phyloP scores from a whole-genome alignment of 768 basidiomycete genomes.

The Termitomyces titanicus region DNA sequence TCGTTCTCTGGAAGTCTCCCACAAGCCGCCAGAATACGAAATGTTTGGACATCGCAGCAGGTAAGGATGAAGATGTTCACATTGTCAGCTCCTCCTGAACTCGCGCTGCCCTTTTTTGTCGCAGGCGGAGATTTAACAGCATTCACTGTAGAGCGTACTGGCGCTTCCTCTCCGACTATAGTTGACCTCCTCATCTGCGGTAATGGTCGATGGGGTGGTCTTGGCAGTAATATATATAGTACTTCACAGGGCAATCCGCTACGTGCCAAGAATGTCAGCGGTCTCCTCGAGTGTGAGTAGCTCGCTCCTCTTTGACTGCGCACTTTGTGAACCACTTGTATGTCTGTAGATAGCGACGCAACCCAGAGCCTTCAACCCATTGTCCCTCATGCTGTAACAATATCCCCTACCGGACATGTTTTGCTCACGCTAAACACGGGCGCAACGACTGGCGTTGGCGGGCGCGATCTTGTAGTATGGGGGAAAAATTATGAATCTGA shows the following conservation, averaged over 20 bases:
- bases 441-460: conserved; percentile 43
- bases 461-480: conserved; percentile 70
- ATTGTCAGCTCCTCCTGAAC: neutral
- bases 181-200: conserved; percentile 69
- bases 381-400: conserved; percentile 53
- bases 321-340: conserved; percentile 2
- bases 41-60: conserved; percentile 66
- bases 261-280: conserved; percentile 76
- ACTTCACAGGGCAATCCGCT: conserved; percentile 69
- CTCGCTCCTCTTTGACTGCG: neutral
- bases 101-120: neutral
- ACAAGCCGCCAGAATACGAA: conserved; percentile 47
- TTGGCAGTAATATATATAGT: conserved; percentile 66
- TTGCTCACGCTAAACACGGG: conserved; percentile 68
- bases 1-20: conserved; percentile 62
- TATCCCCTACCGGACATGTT: conserved; percentile 76
- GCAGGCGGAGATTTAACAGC: conserved; percentile 74
- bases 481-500: conserved; percentile 73
- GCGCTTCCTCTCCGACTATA: conserved; percentile 20
- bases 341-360: conserved; percentile 59
- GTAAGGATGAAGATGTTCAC: conserved; percentile 27
- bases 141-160: conserved; percentile 63
- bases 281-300: conserved; percentile 78
- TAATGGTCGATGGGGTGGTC: conserved; percentile 79
- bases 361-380: conserved; percentile 61